Evolutionary conservation across 1,284 basidiomycete species (phyloP).

Genomic region (Volvariella surrecta): DNA sequence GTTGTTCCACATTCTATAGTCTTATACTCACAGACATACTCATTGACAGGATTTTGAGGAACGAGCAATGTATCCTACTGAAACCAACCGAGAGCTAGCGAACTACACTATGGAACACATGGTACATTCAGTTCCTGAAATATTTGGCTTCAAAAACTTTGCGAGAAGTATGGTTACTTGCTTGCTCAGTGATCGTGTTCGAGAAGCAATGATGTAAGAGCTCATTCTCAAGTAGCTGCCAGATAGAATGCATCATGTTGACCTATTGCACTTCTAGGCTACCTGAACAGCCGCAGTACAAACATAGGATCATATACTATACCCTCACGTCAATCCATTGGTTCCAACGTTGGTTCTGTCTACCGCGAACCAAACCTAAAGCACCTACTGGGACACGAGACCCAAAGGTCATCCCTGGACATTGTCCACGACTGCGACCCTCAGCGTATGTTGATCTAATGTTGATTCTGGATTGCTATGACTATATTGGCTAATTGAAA

Average conservation of each 20-base stretch:
- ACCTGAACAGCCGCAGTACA: constrained; percentile 21
- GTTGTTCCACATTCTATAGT: no score
- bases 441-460: constrained; percentile 15
- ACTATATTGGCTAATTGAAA: background rate
- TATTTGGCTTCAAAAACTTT: constrained; percentile 27
- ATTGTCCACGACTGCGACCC: constrained; percentile 21
- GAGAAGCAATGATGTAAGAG: constrained; percentile 40
- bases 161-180: constrained; percentile 20
- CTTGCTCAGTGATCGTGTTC: constrained; percentile 28
- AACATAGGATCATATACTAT: constrained; percentile 16
- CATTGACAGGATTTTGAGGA: constrained; percentile 28
- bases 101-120: constrained; percentile 28
- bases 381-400: constrained; percentile 14
- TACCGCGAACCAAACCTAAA: constrained; percentile 22
- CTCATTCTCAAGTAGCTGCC: constrained; percentile 14
- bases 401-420: constrained; percentile 12
- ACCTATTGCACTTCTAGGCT: constrained; percentile 20
- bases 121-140: constrained; percentile 24
- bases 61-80: constrained; percentile 27
- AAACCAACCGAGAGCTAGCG: constrained; percentile 29
- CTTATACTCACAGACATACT: no score
- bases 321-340: constrained; percentile 18
- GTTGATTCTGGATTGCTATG: no score
- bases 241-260: no score
- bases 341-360: constrained; percentile 25